Conservation (phyloP, 345 rosid species). For the Corchorus capsularis region DNA sequence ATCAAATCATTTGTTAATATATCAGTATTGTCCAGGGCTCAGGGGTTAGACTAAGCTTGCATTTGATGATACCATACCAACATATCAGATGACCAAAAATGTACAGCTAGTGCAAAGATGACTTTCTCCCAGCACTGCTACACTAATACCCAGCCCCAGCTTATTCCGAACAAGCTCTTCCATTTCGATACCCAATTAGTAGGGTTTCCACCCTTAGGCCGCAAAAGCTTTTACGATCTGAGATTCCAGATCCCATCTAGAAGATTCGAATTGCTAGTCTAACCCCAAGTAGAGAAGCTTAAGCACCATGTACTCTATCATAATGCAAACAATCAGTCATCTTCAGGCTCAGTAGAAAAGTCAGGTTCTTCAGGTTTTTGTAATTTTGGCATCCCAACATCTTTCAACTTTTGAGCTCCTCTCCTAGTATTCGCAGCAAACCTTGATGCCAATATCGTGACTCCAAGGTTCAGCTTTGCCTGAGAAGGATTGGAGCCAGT, state of each 20-base stretch:
- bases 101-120: background rate
- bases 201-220: constrained; percentile 37
- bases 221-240: background rate
- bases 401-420: constrained; percentile 60
- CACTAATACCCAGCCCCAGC: background rate
- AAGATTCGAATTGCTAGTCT: background rate
- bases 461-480: constrained; percentile 44
- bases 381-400: constrained; percentile 30
- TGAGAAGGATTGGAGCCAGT: constrained; percentile 31
- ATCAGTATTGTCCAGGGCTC: background rate
- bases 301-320: background rate
- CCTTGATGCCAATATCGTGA: constrained; percentile 64
- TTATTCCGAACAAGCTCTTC: constrained; percentile 1
- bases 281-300: constrained; percentile 1
- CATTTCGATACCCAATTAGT: too few relatives aligned
- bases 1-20: background rate
- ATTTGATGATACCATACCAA: background rate
- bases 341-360: constrained; percentile 8
- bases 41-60: background rate
- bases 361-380: constrained; percentile 66
- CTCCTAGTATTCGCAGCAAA: constrained; percentile 73
- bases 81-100: background rate
- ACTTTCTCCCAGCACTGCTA: background rate
- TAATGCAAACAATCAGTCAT: background rate
- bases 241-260: background rate